A percentile compares a stretch with the other conserved stretches of the same genome.
These are phyloP conservation scores for Aegilops longissima DNA, from an alignment of 176 grass and related monocot species.

Conservation along the genomic window DNA sequence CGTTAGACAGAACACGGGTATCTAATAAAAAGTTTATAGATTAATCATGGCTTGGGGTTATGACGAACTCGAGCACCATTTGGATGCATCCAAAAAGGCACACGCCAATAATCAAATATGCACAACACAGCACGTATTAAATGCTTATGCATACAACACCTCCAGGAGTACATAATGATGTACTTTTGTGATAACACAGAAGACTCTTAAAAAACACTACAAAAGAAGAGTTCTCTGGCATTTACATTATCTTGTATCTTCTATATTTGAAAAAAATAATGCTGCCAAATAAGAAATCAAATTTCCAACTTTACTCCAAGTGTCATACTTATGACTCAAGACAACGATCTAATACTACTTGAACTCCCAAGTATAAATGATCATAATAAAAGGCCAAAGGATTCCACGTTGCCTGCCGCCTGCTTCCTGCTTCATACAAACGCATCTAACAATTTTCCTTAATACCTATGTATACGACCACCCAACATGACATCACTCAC, in stretches of 20 bases:
- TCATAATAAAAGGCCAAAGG: background rate
- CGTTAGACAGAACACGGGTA: background rate
- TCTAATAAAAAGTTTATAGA: background rate
- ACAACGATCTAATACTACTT: background rate
- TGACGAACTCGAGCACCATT: background rate
- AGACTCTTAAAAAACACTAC: background rate
- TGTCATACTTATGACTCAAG: background rate
- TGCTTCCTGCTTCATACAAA: background rate
- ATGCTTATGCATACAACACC: background rate
- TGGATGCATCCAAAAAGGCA: background rate
- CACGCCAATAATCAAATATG: background rate
- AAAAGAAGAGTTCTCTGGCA: background rate
- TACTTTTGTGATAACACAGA: background rate
- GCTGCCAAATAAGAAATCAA: background rate
- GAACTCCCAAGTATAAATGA: background rate
- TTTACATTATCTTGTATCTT: background rate
- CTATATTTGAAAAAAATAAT: background rate
- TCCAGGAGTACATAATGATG: background rate
- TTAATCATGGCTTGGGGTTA: background rate
- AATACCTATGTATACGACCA: background rate
- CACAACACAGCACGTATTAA: background rate
- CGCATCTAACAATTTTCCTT: background rate
- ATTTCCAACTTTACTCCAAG: background rate
- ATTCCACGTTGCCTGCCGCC: background rate
- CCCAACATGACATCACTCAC: background rate